phyloP scores from a whole-genome alignment of 1,139 yeast species.

The Hanseniaspora sp. region DNA sequence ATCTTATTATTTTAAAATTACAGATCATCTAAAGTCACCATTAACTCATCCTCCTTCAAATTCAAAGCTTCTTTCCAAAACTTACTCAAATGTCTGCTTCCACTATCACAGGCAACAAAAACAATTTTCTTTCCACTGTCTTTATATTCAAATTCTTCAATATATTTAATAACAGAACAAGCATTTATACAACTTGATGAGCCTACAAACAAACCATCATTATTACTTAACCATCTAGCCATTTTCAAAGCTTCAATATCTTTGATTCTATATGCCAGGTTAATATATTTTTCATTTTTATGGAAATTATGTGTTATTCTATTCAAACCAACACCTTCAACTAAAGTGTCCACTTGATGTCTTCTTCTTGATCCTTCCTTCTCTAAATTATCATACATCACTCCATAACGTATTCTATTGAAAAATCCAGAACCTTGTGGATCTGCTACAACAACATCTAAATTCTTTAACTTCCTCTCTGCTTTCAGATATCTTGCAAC shows the following conservation, averaged over 20 bases:
- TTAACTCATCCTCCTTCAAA: conserved; percentile 27
- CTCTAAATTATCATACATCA: conserved; percentile 83
- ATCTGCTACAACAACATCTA: conserved; percentile 61
- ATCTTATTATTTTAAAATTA: neutral
- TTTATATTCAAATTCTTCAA: conserved; percentile 36
- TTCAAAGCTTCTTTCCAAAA: conserved; percentile 67
- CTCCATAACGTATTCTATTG: conserved; percentile 77
- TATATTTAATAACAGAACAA: conserved; percentile 70
- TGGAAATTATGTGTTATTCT: conserved; percentile 72
- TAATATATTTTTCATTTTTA: conserved; percentile 58
- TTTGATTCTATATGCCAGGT: conserved; percentile 66
- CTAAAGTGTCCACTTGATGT: conserved; percentile 89
- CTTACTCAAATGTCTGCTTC: conserved; percentile 77
- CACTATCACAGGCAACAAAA: conserved; percentile 88
- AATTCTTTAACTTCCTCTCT: conserved; percentile 32
- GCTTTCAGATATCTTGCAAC: conserved; percentile 59
- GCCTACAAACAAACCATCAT: conserved; percentile 87
- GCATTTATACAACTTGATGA: conserved; percentile 87
- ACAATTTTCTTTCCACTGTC: conserved; percentile 64
- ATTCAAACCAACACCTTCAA: conserved; percentile 89
- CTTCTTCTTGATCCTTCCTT: conserved; percentile 87
- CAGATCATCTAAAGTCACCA: conserved; percentile 21
- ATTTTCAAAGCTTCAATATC: conserved; percentile 74
- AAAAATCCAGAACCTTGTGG: conserved; percentile 92
- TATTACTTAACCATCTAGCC: conserved; percentile 71